Evolutionary conservation across 2,329 filamentous ascomycete genomes (phyloP).

Genomic region (Cercospora sp.): DNA sequence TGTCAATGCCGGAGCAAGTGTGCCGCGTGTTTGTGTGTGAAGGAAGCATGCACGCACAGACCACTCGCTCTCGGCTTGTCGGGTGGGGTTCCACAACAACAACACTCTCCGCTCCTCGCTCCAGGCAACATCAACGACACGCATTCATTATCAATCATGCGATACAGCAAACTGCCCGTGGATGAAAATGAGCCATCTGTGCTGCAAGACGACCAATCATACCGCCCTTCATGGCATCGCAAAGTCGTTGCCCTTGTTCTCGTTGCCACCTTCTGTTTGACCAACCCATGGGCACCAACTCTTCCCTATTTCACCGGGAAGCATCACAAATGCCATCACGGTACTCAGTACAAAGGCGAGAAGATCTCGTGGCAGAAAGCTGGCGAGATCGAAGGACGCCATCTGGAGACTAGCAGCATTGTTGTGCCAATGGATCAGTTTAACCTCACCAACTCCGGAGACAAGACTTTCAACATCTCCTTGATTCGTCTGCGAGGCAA

Average conservation of each 20-base stretch:
- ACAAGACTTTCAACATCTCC: constrained; percentile 29
- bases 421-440: constrained; percentile 29
- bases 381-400: constrained; percentile 25
- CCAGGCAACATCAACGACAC: background rate
- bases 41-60: background rate
- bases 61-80: background rate
- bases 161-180: background rate
- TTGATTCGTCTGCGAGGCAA: constrained; percentile 24
- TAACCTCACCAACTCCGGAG: constrained; percentile 24
- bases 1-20: background rate
- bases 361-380: constrained; percentile 26
- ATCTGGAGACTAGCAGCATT: constrained; percentile 25
- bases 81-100: background rate
- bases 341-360: constrained; percentile 20
- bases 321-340: background rate
- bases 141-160: background rate
- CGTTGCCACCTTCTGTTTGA: constrained; percentile 1
- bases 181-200: background rate
- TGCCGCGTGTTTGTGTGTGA: background rate
- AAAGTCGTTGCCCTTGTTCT: background rate
- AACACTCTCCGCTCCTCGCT: background rate
- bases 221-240: constrained; percentile 3
- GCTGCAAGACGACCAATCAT: background rate
- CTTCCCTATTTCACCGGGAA: background rate
- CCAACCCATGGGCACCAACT: constrained; percentile 3